Percentiles rank a stretch among this genome's conserved stretches.
These are phyloP conservation scores for Cladorrhinum sp. DNA, from an alignment of 2,329 filamentous ascomycete species.

Conservation along the genomic window DNA sequence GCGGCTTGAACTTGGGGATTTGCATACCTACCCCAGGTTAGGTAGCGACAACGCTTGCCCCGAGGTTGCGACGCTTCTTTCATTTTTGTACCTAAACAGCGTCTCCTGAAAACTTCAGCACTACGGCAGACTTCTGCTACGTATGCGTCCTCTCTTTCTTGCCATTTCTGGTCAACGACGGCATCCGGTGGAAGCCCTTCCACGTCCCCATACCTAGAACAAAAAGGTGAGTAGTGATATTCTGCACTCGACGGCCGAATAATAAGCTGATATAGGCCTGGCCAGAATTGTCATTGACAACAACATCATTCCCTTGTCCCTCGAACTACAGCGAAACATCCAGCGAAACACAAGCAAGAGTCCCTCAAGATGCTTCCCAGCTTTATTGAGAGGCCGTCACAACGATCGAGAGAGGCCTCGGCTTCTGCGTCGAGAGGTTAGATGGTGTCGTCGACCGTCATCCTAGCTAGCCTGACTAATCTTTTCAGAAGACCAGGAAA, in stretches of 20 bases:
- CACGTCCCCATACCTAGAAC: too few species aligned
- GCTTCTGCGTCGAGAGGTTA: not conserved
- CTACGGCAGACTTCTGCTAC: too few species aligned
- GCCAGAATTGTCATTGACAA: not conserved
- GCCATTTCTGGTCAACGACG: too few species aligned
- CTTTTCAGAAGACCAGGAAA: not conserved
- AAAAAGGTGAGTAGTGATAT: not conserved
- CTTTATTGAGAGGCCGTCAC: not conserved
- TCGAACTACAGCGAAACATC: not conserved
- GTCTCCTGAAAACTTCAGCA: too few species aligned
- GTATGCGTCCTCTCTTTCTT: too few species aligned
- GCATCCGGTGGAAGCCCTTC: too few species aligned
- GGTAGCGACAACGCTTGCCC: too few species aligned
- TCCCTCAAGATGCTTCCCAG: not conserved
- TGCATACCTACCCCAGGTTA: too few species aligned
- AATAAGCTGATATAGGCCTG: not conserved
- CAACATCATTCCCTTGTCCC: not conserved
- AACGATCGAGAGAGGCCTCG: not conserved
- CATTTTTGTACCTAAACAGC: too few species aligned
- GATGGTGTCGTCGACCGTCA: not conserved
- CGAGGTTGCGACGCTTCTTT: too few species aligned
- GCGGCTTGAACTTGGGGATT: too few species aligned
- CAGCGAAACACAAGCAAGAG: not conserved
- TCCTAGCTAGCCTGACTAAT: not conserved
- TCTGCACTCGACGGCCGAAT: not conserved